Evolutionary conservation across 306 rosid species (phyloP).

Genomic region (Potentilla sterilis): DNA sequence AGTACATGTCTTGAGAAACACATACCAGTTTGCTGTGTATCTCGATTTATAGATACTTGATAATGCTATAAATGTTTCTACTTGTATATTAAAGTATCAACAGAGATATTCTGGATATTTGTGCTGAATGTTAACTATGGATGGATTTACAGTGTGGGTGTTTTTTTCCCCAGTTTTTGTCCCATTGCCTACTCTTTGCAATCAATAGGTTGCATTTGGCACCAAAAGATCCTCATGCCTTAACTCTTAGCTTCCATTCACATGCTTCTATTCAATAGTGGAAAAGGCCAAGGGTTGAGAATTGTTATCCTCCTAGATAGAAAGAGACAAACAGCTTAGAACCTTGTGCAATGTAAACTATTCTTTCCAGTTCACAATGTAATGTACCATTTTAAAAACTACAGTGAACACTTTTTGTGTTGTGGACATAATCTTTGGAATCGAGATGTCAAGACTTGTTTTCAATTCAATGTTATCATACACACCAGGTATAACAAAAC

Average conservation of each 20-base stretch:
- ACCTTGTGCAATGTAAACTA: background rate
- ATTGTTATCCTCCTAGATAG: background rate
- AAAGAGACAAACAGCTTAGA: background rate
- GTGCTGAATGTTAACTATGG: background rate
- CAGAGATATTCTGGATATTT: background rate
- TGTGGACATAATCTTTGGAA: background rate
- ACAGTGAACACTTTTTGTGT: background rate
- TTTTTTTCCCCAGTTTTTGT: background rate
- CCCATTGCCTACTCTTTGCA: background rate
- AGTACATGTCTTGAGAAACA: conserved; percentile 6
- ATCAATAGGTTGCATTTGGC: background rate
- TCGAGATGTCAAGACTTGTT: background rate
- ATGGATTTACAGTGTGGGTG: conserved; percentile 3
- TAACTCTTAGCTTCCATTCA: background rate
- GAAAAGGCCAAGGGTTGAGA: background rate
- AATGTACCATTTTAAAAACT: background rate
- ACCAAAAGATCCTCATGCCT: background rate
- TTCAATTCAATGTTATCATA: background rate
- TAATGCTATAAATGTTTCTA: background rate
- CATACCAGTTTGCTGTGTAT: conserved; percentile 4
- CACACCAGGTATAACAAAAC: background rate
- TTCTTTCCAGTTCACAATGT: background rate
- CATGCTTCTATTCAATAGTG: background rate
- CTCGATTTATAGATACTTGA: background rate
- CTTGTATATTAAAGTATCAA: conserved; percentile 4